Evolutionary conservation across 306 rosid species (phyloP).

Genomic region (Cucurbita ficifolia): DNA sequence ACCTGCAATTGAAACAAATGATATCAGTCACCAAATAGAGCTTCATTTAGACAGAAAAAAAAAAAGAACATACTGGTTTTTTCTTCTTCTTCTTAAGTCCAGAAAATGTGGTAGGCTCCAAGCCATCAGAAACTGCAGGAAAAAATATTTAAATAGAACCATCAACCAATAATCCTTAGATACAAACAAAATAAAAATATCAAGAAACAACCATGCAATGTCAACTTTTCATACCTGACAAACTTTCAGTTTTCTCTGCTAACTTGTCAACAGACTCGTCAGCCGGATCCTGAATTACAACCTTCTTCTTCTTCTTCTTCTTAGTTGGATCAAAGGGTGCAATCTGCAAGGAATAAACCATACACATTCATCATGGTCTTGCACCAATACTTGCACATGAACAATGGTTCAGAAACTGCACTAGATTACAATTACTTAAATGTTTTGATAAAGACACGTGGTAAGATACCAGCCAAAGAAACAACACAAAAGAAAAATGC

Average conservation of each 20-base stretch:
- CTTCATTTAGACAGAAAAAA: background rate
- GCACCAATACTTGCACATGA: background rate
- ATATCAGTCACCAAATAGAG: background rate
- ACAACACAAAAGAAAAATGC: background rate
- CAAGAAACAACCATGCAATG: background rate
- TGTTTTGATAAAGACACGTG: background rate
- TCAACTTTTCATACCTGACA: slow-evolving; percentile 34
- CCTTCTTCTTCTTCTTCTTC: slow-evolving; percentile 87
- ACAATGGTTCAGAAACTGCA: background rate
- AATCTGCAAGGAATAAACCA: slow-evolving; percentile 32
- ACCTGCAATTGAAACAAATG: slow-evolving; percentile 32
- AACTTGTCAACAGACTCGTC: slow-evolving; percentile 70
- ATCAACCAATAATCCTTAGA: background rate
- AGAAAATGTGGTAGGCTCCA: slow-evolving; percentile 56
- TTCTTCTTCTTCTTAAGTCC: slow-evolving; percentile 93
- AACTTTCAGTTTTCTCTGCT: slow-evolving; percentile 73
- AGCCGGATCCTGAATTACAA: slow-evolving; percentile 30
- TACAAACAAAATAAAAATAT: background rate
- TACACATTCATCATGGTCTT: background rate
- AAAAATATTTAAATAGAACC: background rate
- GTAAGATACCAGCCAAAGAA: background rate
- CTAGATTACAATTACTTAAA: background rate
- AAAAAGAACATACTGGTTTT: slow-evolving; percentile 47
- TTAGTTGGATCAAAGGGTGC: slow-evolving; percentile 85
- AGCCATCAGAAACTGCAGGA: slow-evolving; percentile 70